Evolutionary conservation across 2,329 filamentous ascomycete species (phyloP).

Genomic region (Cordyceps tenuipes): DNA sequence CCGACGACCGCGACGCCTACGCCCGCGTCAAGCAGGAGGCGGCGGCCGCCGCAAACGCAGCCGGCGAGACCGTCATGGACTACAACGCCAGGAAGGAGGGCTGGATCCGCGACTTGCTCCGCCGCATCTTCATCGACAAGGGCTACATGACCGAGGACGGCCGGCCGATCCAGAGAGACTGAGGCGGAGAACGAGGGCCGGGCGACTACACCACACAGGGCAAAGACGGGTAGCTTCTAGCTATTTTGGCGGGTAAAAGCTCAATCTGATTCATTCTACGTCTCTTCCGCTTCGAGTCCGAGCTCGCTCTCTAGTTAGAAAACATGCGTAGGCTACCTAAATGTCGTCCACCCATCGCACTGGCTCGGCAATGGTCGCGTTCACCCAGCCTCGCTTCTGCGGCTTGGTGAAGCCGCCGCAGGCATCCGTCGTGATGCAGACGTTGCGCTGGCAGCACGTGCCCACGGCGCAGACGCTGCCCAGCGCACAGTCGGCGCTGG

Average conservation of each 20-base stretch:
- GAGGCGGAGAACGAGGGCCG: not conserved
- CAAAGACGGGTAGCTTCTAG: too few relatives aligned
- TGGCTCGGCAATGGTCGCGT: conserved; percentile 7
- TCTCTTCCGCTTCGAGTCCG: too few relatives aligned
- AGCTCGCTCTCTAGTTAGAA: too few relatives aligned
- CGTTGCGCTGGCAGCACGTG: conserved; percentile 4
- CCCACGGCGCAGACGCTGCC: conserved; percentile 6
- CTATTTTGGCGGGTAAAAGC: too few relatives aligned
- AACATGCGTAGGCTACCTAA: not conserved
- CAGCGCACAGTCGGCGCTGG: not conserved
- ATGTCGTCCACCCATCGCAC: not conserved
- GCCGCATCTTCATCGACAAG: conserved; percentile 12
- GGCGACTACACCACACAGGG: too few relatives aligned
- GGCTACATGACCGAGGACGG: conserved; percentile 2
- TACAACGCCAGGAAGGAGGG: conserved; percentile 32
- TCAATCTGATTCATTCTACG: not conserved
- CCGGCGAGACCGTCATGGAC: conserved; percentile 24
- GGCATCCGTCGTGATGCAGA: conserved; percentile 2
- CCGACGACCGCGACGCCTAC: conserved; percentile 30
- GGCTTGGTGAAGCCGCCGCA: not conserved
- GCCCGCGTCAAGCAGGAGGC: conserved; percentile 27
- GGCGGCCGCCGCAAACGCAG: conserved; percentile 19
- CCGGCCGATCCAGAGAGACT: not conserved
- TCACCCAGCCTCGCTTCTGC: conserved; percentile 1
- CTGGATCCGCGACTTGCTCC: conserved; percentile 27